These are phyloP conservation scores for Pythium periplocum DNA, from an alignment of 352 stramenopile species.

Conservation along the genomic window DNA sequence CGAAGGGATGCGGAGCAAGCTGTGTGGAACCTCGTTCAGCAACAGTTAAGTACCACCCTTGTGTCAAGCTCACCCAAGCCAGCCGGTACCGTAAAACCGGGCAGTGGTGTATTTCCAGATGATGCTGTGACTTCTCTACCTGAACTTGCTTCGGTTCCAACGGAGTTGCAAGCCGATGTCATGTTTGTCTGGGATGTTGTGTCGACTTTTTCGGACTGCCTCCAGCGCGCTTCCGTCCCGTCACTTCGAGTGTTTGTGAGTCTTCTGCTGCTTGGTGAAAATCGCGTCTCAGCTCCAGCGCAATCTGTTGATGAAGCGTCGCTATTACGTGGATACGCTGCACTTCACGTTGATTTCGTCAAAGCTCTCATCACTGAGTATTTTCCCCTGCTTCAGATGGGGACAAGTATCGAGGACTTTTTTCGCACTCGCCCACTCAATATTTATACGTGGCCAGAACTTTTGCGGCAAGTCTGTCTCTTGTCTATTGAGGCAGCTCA, in stretches of 20 bases:
- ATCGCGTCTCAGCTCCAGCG: constrained; percentile 30
- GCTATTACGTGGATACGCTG: constrained; percentile 35
- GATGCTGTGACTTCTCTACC: constrained; percentile 24
- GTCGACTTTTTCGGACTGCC: constrained; percentile 63
- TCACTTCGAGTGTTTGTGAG: constrained; percentile 49
- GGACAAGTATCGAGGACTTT: constrained; percentile 65
- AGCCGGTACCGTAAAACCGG: too few relatives aligned
- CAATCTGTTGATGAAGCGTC: constrained; percentile 52
- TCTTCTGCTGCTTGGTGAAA: constrained; percentile 38
- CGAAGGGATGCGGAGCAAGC: constrained; percentile 36
- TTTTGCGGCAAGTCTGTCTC: constrained; percentile 67
- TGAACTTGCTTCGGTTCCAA: constrained; percentile 36
- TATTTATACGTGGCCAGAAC: constrained; percentile 73
- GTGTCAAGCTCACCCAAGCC: background rate
- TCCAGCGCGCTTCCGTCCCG: constrained; percentile 41
- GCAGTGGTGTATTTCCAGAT: constrained; percentile 18
- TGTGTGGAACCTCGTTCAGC: constrained; percentile 30
- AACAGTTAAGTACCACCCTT: background rate
- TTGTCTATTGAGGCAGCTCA: constrained; percentile 70
- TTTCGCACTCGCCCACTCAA: constrained; percentile 71
- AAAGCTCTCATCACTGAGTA: constrained; percentile 53
- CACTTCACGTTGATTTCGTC: constrained; percentile 47
- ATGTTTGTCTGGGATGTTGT: constrained; percentile 77
- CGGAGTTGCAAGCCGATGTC: constrained; percentile 43
- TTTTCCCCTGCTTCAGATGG: constrained; percentile 66